Evolutionary conservation across 2,329 filamentous ascomycete species (phyloP).

Genomic region (Aureobasidium sp.): DNA sequence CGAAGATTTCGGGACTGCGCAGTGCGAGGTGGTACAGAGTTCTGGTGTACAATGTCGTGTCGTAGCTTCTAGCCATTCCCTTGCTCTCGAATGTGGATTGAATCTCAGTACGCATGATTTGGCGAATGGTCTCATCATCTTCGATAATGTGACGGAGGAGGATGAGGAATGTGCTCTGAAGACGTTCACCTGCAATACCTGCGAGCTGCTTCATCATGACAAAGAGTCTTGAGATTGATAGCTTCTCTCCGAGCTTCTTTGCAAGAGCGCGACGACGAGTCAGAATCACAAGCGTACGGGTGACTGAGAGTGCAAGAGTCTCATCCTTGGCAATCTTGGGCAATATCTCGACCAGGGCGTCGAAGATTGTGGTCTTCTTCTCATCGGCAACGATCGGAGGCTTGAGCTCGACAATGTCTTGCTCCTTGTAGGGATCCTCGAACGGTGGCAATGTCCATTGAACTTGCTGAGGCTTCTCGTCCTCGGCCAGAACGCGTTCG

Average conservation of each 20-base stretch:
- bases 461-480: conserved; percentile 69
- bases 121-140: conserved; percentile 81
- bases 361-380: conserved; percentile 63
- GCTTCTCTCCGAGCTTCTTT: conserved; percentile 70
- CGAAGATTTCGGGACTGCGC: conserved; percentile 75
- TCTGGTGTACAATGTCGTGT: conserved; percentile 66
- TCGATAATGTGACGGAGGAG: conserved; percentile 89
- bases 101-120: conserved; percentile 89
- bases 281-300: conserved; percentile 77
- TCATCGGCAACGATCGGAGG: conserved; percentile 55
- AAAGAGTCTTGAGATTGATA: conserved; percentile 82
- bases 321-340: conserved; percentile 84
- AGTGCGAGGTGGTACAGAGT: conserved; percentile 71
- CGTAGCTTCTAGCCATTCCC: conserved; percentile 43
- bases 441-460: conserved; percentile 51
- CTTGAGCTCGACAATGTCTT: conserved; percentile 50
- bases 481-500: conserved; percentile 79
- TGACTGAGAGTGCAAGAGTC: conserved; percentile 70
- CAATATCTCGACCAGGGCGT: conserved; percentile 69
- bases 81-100: conserved; percentile 59
- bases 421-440: conserved; percentile 27
- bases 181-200: conserved; percentile 64
- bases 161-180: conserved; percentile 70
- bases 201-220: conserved; percentile 92
- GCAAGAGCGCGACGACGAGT: conserved; percentile 73